Conservation (phyloP, 179 eudicot species). For the Silene vulgaris region DNA sequence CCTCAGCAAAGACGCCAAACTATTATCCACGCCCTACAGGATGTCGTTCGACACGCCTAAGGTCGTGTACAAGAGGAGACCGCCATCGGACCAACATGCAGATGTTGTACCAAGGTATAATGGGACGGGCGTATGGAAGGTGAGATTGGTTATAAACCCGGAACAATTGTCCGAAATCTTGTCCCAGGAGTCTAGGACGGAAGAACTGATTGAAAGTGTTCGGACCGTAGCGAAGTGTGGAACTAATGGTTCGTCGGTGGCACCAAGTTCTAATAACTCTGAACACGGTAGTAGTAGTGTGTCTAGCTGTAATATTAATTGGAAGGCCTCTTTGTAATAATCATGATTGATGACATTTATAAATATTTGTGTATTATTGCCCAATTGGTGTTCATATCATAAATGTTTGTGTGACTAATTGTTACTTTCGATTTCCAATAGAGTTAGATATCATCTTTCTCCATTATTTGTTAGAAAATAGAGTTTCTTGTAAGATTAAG, state of each 20-base stretch:
- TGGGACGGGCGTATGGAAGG: conserved; percentile 50
- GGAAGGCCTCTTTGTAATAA: conserved; percentile 1
- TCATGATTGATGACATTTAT: background rate
- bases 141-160: conserved; percentile 52
- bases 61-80: conserved; percentile 11
- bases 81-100: conserved; percentile 21
- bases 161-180: conserved; percentile 48
- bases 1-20: background rate
- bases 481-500: background rate
- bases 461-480: background rate
- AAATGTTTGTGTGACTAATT: background rate
- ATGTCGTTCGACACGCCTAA: conserved; percentile 40
- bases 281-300: conserved; percentile 24
- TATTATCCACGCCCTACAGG: conserved; percentile 30
- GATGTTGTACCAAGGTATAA: conserved; percentile 28
- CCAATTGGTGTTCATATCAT: background rate
- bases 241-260: conserved; percentile 24
- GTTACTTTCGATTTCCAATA: background rate
- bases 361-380: background rate
- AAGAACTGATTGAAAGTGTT: conserved; percentile 48
- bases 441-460: background rate
- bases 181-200: conserved; percentile 42
- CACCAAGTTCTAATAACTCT: conserved; percentile 19
- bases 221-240: conserved; percentile 58
- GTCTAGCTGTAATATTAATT: conserved; percentile 25